Base-by-base conservation (phyloP, 768 basidiomycete genomes). In the Hypholoma sublateritium region DNA sequence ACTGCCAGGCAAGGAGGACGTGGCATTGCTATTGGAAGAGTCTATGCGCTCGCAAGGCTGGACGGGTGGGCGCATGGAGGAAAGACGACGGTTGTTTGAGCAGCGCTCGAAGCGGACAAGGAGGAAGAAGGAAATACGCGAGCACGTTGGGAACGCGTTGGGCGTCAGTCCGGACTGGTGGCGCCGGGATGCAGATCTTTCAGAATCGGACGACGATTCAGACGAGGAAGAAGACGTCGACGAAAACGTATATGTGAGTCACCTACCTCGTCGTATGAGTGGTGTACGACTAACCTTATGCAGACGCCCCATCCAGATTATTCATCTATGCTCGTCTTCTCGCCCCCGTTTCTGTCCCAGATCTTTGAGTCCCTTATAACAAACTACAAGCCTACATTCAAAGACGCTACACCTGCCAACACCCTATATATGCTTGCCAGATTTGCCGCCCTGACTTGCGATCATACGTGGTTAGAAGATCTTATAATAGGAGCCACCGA, bases 311-410 rank as follows among this genome's bases (percentile, higher is more conserved):
- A 80, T 17, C 72, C 80, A 64, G 88, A 91, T 68, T 93, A 88
- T 66, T 81, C 88, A 17, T 85, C 89, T 44, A 95, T 98, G 91
- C 89, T 99, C 46, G 96, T 93, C 16, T 98, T 95, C 74, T 89
- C 93, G 14, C 91, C 93, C 3, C 77, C 84, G 39, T 79, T 87
- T 12, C 73, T 98, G 8, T 86, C 91, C 1, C 77, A 81, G 57
- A 88, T 95, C 35, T 87, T 96, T 61, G 85, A 90, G 61, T 86
- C 91, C 7, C 74, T 98, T 35, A 88, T 98, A 68, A 83, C 82
- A 21, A 85, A 87, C 64, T 91, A 87, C 69, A 82, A 74, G 41
- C 86, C 92, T 5, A 79, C 82, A 17, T 77, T 91, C 46, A 82
- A 83, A 49, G 88, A 94, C 70, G 74, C 88, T 2, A 85, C 94